Base-by-base conservation (phyloP, 1,139 yeast species). In the Cylindricascospora bacillispora region DNA sequence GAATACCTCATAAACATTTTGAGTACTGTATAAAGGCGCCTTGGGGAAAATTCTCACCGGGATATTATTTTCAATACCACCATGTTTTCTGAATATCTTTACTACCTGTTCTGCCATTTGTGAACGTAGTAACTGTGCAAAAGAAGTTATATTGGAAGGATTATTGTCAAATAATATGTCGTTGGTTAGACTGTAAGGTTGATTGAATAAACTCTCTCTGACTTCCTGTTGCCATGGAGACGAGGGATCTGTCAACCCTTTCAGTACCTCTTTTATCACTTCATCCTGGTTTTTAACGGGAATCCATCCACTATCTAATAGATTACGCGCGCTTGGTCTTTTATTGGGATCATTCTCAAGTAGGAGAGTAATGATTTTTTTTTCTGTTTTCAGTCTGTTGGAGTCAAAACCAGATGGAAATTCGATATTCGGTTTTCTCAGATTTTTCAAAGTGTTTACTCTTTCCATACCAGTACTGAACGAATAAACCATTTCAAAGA, bases 161-260 rank as follows among this genome's bases (percentile, higher is more conserved):
- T 42, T 31, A 27, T 70, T 65, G 39, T 85, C 95, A 55, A 78
- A 89, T 45, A 86, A 60, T 11, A 82, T 67, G 49, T 82, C 94
- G 41, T 76, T 73, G 0, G 94, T 93, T 36, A 79, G 62, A 53
- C 76, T 76, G 41, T 82, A 76, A 0, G 94, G 85, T 41, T 82
- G 92, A 16, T 78, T 65, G 50, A 89, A 89, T 24, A 89, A 57
- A 0, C 92, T 78, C 36, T 77, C 81, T 47, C 95, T 67, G 0
- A 89, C 95, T 53, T 83, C 93, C 40, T 75, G 82, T 43, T 86
- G 89, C 93, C 94, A 83, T 0, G 94, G 89, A 0, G 95, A 82
- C 0, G 92, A 76, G 0, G 94, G 92, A 48, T 83, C 89, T 1
- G 92, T 80, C 37, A 89, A 59, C 19, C 89, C 80, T 39, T 75